Evolutionary conservation across 768 basidiomycete species (phyloP).

Genomic region (Naganishia randhawae): DNA sequence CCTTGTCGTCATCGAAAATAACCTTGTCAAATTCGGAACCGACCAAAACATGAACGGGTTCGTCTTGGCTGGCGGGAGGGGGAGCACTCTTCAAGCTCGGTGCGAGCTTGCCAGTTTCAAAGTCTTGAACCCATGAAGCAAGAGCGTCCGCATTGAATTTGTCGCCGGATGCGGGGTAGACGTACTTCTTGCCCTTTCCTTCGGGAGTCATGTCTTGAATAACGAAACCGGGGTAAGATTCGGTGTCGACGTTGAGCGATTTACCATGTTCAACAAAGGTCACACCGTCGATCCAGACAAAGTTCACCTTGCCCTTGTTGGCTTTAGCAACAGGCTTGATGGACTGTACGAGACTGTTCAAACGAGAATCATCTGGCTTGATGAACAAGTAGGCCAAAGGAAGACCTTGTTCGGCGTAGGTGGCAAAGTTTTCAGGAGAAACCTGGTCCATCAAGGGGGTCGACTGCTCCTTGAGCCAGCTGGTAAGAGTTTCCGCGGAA

Average conservation of each 20-base stretch:
- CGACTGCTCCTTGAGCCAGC: constrained; percentile 77
- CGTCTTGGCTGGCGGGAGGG: constrained; percentile 76
- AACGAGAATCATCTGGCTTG: constrained; percentile 66
- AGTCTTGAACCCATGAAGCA: constrained; percentile 63
- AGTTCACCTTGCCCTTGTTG: constrained; percentile 84
- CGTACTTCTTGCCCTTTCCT: constrained; percentile 78
- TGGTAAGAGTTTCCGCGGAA: constrained; percentile 60
- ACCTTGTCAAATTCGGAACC: constrained; percentile 84
- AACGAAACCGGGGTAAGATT: constrained; percentile 91
- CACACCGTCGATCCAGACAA: constrained; percentile 95
- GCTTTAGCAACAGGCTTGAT: constrained; percentile 73
- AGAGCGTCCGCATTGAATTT: constrained; percentile 61
- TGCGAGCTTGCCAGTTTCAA: constrained; percentile 66
- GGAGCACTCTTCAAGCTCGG: constrained; percentile 87
- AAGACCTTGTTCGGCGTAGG: constrained; percentile 74
- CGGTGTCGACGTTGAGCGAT: constrained; percentile 70
- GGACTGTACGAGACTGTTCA: constrained; percentile 63
- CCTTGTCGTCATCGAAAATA: constrained; percentile 77
- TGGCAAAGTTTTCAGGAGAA: constrained; percentile 83
- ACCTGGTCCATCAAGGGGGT: constrained; percentile 89
- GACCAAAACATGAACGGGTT: constrained; percentile 76
- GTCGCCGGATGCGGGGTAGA: constrained; percentile 58
- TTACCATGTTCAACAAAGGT: constrained; percentile 95
- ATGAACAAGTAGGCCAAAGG: constrained; percentile 94
- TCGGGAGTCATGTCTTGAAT: constrained; percentile 67